Evolutionary conservation across 441 rosid species (phyloP), one percentile per base, ranked within the genome.

Genomic region (Pelargonium fulgidum): DNA sequence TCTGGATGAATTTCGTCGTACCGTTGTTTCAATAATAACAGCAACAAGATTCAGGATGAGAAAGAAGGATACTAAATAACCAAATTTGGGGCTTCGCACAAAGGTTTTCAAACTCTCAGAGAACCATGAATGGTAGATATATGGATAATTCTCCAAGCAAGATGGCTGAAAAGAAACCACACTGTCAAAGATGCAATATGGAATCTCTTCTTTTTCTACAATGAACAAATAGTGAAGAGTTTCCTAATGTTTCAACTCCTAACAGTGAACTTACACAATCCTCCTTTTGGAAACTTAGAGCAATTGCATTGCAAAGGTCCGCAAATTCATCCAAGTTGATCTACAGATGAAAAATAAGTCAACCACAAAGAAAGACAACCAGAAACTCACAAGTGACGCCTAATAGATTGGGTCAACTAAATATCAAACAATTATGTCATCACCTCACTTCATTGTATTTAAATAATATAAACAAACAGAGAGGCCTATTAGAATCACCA

Each of bases 271-370:
- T 89, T 80, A 94, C 99, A 66, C 77, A 74, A 73, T 92, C 97
- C 84, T 92, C 99, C 81, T 92, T 94, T 65, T 85, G 89, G 75
- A 94, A 94, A 76, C 94, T 85, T 66, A 92, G 77, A 63, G 90
- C 98, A 80, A 94, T 94, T 73, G 99, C 99, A 73, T 90, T 88
- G 84, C 99, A 92, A 71, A 94, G 92, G 65, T 94, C 99, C 73
- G 84, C 64, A 73, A 94, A 94, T 85, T 94, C 99, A 69, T 80
- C 93, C 81, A 79, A 78, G 83, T 90, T 89, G 71, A 94, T 92
- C 99, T 94, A 74, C 75, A 77, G 64, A 67, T 71, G 62, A 65
- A 62, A 70, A 33, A 24, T 62, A 22, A 17, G 26, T 20, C 42
- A 62, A 24, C 65, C 39, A 26, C 13, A 62, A 62, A 24, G 14